Conservation (phyloP, 306 rosid genomes). For the Cucumis sativus region Cucumber_9930_V3 NC_026657.2:34550001-34550500, state of each 20-base stretch:
- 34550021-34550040: too few relatives aligned
- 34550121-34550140: conserved; percentile 64
- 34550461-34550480: too few relatives aligned
- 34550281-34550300: not conserved
- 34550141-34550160: conserved; percentile 72
- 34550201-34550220: conserved; percentile 92
- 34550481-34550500: too few relatives aligned
- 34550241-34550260: conserved; percentile 33
- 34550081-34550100: not conserved
- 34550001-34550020: not conserved
- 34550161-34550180: conserved; percentile 51
- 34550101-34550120: not conserved
- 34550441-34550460: too few relatives aligned
- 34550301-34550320: not conserved
- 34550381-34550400: too few relatives aligned
- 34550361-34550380: too few relatives aligned
- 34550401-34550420: too few relatives aligned
- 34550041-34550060: too few relatives aligned
- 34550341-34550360: too few relatives aligned
- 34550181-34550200: conserved; percentile 48
- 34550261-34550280: not conserved
- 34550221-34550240: conserved; percentile 91
- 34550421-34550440: too few relatives aligned
- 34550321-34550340: too few relatives aligned
- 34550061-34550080: not conserved